Percentiles rank a stretch among this genome's conserved stretches.
Evolutionary conservation across 768 basidiomycete genomes (phyloP).

Genomic region (Cantharellus cinnabarinus): DNA sequence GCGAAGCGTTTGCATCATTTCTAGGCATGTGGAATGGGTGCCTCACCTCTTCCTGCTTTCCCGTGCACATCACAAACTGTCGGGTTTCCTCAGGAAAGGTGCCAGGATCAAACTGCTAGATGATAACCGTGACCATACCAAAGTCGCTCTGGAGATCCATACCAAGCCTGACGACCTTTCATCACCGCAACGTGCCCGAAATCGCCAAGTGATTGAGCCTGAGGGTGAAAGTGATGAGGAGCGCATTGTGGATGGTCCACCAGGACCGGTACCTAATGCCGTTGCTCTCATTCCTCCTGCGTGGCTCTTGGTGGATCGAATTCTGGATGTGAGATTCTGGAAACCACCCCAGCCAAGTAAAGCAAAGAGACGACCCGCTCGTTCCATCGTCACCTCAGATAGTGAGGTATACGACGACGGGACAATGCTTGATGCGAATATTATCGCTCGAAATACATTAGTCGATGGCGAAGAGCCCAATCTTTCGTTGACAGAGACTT

Average conservation of each 20-base stretch:
- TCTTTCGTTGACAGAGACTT: constrained; percentile 30
- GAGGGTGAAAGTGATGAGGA: neutral
- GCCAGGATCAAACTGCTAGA: constrained; percentile 42
- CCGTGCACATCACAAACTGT: constrained; percentile 42
- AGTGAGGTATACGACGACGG: constrained; percentile 10
- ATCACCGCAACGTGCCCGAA: neutral
- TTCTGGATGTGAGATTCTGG: constrained; percentile 64
- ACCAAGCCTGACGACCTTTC: constrained; percentile 12
- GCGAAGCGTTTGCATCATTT: neutral
- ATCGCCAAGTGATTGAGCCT: neutral
- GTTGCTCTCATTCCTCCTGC: constrained; percentile 47
- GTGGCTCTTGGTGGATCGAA: constrained; percentile 86
- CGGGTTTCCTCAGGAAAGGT: constrained; percentile 53
- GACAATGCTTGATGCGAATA: constrained; percentile 14
- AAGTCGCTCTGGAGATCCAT: constrained; percentile 7
- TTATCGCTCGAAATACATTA: constrained; percentile 13
- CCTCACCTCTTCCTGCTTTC: constrained; percentile 79
- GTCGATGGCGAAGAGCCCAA: constrained; percentile 46
- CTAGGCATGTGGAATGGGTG: constrained; percentile 54
- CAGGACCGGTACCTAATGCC: constrained; percentile 27
- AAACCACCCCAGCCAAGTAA: constrained; percentile 17
- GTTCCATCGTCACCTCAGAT: constrained; percentile 1
- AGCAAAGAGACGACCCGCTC: constrained; percentile 12
- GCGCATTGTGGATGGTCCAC: neutral
- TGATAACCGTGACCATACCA: constrained; percentile 21